Evolutionary conservation across 805 yeast genomes (phyloP).

Genomic region (Kluyveromyces wickerhamii): DNA sequence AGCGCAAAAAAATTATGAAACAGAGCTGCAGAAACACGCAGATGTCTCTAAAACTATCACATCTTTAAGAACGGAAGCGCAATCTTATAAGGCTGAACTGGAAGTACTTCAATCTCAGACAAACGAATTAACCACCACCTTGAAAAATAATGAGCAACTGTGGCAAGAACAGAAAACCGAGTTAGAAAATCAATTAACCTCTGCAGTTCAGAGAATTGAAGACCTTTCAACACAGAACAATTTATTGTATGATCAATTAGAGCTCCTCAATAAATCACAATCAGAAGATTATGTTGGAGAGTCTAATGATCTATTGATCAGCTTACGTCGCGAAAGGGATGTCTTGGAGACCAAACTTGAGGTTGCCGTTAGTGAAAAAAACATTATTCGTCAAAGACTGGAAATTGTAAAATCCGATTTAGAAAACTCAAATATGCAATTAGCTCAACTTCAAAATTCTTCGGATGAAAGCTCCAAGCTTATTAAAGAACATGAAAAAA

Average conservation of each 20-base stretch:
- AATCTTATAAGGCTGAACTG: slow-evolving; percentile 23
- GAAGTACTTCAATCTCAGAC: slow-evolving; percentile 23
- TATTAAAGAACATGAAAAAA: slow-evolving; percentile 35
- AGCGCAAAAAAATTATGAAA: slow-evolving; percentile 47
- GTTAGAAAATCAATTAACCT: slow-evolving; percentile 41
- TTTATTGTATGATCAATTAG: slow-evolving; percentile 61
- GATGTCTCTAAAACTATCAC: slow-evolving; percentile 38
- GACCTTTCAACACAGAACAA: slow-evolving; percentile 63
- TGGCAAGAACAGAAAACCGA: slow-evolving; percentile 39
- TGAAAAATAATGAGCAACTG: slow-evolving; percentile 34
- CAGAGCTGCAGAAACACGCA: slow-evolving; percentile 48
- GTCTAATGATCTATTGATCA: slow-evolving; percentile 47
- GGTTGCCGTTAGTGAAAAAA: slow-evolving; percentile 44
- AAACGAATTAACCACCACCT: slow-evolving; percentile 24
- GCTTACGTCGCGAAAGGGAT: slow-evolving; percentile 70
- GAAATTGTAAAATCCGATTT: slow-evolving; percentile 42
- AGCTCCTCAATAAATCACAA: slow-evolving; percentile 26
- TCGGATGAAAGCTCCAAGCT: slow-evolving; percentile 17
- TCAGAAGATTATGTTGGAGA: slow-evolving; percentile 19
- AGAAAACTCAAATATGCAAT: slow-evolving; percentile 42
- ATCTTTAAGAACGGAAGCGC: slow-evolving; percentile 33
- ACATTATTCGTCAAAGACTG: slow-evolving; percentile 43
- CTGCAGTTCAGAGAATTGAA: slow-evolving; percentile 37
- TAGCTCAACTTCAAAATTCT: slow-evolving; percentile 33
- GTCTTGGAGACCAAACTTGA: slow-evolving; percentile 53